phyloP scores from a whole-genome alignment of 1,284 basidiomycete species.

The Sanguinoderma infundibulare region DNA sequence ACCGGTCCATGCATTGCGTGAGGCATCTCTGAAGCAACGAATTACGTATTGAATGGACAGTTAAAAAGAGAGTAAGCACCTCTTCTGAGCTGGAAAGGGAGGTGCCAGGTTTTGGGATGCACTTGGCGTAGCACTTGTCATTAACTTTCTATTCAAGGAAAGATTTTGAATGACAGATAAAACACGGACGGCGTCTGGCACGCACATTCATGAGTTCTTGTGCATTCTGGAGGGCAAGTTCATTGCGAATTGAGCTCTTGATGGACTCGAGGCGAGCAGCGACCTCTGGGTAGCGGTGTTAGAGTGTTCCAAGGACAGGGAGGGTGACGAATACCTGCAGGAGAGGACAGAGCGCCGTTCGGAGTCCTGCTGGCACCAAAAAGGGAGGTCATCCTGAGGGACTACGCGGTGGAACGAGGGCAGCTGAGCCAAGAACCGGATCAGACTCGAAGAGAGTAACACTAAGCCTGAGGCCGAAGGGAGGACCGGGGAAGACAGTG shows the following conservation, averaged over 20 bases:
- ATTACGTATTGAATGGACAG: background rate
- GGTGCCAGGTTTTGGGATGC: constrained; percentile 76
- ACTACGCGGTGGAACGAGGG: background rate
- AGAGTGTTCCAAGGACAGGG: background rate
- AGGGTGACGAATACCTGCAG: constrained; percentile 35
- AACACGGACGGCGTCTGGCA: constrained; percentile 4
- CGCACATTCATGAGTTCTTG: constrained; percentile 83
- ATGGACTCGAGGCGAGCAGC: constrained; percentile 68
- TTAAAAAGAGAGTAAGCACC: constrained; percentile 43
- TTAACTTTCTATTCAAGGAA: constrained; percentile 62
- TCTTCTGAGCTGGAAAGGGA: constrained; percentile 76
- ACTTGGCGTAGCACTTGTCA: constrained; percentile 79
- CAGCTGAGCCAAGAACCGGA: too few species aligned
- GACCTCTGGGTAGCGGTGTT: constrained; percentile 47
- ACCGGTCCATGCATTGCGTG: constrained; percentile 76
- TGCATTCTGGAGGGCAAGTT: constrained; percentile 76
- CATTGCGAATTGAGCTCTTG: constrained; percentile 70
- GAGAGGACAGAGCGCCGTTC: constrained; percentile 30
- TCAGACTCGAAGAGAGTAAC: too few species aligned
- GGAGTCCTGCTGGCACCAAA: constrained; percentile 21
- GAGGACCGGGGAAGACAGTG: too few species aligned
- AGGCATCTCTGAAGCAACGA: constrained; percentile 63
- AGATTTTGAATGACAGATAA: background rate
- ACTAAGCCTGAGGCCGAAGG: too few species aligned
- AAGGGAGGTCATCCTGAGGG: constrained; percentile 18